Conservation (phyloP, 495 filamentous ascomycete species). For the Tuber microsphaerosporum region DNA sequence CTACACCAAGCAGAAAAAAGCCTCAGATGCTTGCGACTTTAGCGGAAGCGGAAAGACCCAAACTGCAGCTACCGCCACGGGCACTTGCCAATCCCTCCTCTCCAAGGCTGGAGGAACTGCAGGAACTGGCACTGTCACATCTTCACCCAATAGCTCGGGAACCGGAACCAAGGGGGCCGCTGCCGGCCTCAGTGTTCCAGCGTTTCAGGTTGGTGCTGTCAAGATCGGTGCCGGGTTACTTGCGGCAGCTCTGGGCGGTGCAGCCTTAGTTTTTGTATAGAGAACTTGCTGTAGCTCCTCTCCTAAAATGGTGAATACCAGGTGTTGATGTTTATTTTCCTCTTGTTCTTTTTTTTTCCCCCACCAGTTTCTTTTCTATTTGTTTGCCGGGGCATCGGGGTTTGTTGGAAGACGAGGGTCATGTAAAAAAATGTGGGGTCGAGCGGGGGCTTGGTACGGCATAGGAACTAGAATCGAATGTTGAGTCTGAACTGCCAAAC, state of each 20-base stretch:
- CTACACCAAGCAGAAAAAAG: slow-evolving; percentile 57
- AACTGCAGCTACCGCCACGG: slow-evolving; percentile 47
- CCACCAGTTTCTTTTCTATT: background rate
- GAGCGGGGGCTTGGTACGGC: background rate
- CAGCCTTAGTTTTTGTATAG: slow-evolving; percentile 18
- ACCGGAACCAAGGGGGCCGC: slow-evolving; percentile 47
- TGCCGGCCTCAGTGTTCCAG: slow-evolving; percentile 34
- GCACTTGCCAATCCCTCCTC: slow-evolving; percentile 52
- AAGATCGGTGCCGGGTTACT: slow-evolving; percentile 36
- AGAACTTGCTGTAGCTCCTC: background rate
- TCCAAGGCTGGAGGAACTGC: slow-evolving; percentile 54
- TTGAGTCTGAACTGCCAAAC: background rate
- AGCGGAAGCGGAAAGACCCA: slow-evolving; percentile 53
- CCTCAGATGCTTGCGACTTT: slow-evolving; percentile 66
- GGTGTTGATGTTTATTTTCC: background rate
- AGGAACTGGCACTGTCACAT: slow-evolving; percentile 60
- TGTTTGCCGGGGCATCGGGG: background rate
- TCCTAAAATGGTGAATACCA: background rate
- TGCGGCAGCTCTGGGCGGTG: slow-evolving; percentile 31
- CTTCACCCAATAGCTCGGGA: slow-evolving; percentile 48
- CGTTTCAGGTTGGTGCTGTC: slow-evolving; percentile 26
- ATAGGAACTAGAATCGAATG: background rate
- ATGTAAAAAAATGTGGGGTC: slow-evolving; percentile 1
- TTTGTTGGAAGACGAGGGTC: background rate
- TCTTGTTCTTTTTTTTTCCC: background rate